Conservation (phyloP, 768 basidiomycete genomes). For the Multifurca ochricompacta region DNA sequence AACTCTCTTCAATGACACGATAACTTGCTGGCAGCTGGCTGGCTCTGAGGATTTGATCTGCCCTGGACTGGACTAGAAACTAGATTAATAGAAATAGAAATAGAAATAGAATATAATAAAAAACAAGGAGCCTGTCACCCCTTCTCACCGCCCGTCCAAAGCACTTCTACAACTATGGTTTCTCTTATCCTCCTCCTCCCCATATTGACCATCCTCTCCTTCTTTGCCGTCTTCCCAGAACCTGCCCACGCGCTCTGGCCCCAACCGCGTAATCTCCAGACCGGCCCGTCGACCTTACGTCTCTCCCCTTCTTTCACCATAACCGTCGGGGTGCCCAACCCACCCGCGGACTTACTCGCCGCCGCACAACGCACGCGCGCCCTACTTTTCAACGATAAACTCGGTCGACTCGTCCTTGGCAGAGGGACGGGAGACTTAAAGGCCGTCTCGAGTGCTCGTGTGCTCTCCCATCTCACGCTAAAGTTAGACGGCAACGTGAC, state of each 20-base stretch:
- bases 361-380: conserved; percentile 44
- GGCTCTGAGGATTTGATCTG: too few species aligned
- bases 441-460: conserved; percentile 33
- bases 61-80: too few species aligned
- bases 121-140: not conserved
- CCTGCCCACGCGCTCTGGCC: conserved; percentile 32
- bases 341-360: conserved; percentile 50
- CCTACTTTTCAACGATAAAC: conserved; percentile 39
- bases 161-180: not conserved
- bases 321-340: conserved; percentile 32
- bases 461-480: conserved; percentile 38
- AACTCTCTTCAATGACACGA: too few species aligned
- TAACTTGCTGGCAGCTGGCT: too few species aligned
- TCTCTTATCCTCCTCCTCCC: not conserved
- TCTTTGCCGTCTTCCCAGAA: conserved; percentile 21
- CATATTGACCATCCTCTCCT: not conserved
- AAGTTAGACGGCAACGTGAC: conserved; percentile 29
- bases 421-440: conserved; percentile 44
- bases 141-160: too few species aligned
- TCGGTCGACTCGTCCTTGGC: conserved; percentile 50
- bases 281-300: conserved; percentile 27
- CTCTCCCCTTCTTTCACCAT: conserved; percentile 49
- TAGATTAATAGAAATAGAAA: too few species aligned
- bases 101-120: too few species aligned
- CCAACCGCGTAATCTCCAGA: conserved; percentile 25